Conservation (phyloP, 1,139 yeast species). For the Kodamaea suecica region DNA sequence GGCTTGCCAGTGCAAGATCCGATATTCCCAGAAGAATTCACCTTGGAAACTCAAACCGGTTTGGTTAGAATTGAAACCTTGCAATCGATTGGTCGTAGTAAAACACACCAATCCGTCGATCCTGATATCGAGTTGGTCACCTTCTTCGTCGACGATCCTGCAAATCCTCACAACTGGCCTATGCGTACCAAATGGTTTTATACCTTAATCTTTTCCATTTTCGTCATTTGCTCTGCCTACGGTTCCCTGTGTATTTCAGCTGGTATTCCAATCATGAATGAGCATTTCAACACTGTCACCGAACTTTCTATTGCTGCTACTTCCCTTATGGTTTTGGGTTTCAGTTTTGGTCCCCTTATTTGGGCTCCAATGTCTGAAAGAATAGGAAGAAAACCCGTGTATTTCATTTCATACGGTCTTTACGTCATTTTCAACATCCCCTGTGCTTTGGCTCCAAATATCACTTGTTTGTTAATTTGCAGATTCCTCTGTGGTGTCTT, state of each 20-base stretch:
- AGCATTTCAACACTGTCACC: constrained; percentile 61
- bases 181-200: constrained; percentile 56
- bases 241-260: constrained; percentile 92
- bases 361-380: constrained; percentile 92
- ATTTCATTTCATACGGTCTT: constrained; percentile 68
- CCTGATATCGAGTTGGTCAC: constrained; percentile 81
- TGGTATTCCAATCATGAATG: constrained; percentile 62
- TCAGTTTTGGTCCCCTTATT: constrained; percentile 79
- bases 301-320: constrained; percentile 81
- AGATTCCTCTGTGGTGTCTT: constrained; percentile 87
- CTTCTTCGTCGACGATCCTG: constrained; percentile 71
- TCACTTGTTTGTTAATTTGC: constrained; percentile 75
- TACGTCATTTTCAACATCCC: constrained; percentile 83
- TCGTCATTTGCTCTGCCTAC: constrained; percentile 84
- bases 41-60: constrained; percentile 83
- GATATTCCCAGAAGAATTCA: constrained; percentile 88
- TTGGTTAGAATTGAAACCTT: constrained; percentile 76
- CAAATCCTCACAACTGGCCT: constrained; percentile 85
- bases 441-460: constrained; percentile 81
- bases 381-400: constrained; percentile 83
- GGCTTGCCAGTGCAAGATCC: constrained; percentile 63
- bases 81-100: constrained; percentile 59
- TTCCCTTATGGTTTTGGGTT: constrained; percentile 86
- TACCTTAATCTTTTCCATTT: constrained; percentile 60
- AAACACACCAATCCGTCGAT: constrained; percentile 33